Evolutionary conservation across 495 filamentous ascomycete genomes (phyloP), one percentile per base, ranked within the genome.

Genomic region (Neurospora sp.): DNA sequence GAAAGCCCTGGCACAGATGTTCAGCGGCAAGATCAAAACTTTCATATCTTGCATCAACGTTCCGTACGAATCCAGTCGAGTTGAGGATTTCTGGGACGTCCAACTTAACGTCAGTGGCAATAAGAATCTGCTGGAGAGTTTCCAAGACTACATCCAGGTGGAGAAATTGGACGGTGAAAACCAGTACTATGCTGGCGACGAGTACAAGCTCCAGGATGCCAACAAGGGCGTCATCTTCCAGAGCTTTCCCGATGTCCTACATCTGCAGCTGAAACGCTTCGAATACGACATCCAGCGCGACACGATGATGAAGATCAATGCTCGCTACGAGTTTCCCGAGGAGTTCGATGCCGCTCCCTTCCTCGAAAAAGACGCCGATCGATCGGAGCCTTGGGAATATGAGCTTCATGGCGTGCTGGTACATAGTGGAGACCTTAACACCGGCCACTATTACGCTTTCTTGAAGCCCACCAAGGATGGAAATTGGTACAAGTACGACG

Each of bases 11-110:
- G 89, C 93, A 0, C 90, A 93, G 70, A 89, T 98, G 83, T 97
- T 99, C 78, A 94, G 94, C 70, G 96, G 96, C 40, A 97, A 97
- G 82, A 92, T 95, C 78, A 97, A 97, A 82, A 99, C 96, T 1
- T 98, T 98, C 81, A 96, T 99, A 73, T 96, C 92, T 7, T 99
- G 96, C 85, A 98, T 98, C 80, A 94, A 99, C 80, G 96, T 99
- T 72, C 91, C 95, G 70, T 99, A 96, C 82, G 93, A 97, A 81
- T 97, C 94, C 8, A 96, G 93, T 40, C 90, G 94, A 69, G 86
- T 94, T 69, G 96, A 99, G 83, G 96, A 98, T 74, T 99, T 97
- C 81, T 99, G 96, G 96, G 96, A 99, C 80, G 92, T 99, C 70
- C 96, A 98, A 78, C 89, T 99, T 75, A 99, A 98, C 74, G 96